phyloP scores from a whole-genome alignment of 2,329 filamentous ascomycete species.

The Diaporthe batatas region DNA sequence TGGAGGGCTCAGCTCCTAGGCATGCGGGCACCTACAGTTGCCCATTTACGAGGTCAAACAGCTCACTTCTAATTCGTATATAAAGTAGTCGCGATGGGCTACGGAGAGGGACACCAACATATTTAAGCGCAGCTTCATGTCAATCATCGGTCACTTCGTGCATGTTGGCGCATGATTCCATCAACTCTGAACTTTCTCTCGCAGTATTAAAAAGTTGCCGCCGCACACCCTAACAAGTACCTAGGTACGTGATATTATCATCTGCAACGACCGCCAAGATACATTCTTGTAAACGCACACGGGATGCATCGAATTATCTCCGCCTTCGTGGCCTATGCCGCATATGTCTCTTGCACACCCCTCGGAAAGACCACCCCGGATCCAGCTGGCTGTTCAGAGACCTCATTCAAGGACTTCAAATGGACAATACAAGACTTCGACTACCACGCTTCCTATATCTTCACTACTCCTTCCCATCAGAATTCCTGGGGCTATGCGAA shows the following conservation, averaged over 20 bases:
- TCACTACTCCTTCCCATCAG: conserved; percentile 66
- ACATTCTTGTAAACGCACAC: too few species aligned
- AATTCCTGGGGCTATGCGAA: conserved; percentile 61
- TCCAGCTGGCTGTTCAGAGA: conserved; percentile 49
- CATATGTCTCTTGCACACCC: conserved; percentile 43
- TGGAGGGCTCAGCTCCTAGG: conserved; percentile 1
- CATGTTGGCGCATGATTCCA: background rate
- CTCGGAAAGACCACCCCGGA: conserved; percentile 43
- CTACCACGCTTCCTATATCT: conserved; percentile 63
- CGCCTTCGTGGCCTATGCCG: conserved; percentile 5
- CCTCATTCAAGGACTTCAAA: conserved; percentile 51
- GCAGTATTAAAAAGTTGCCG: background rate
- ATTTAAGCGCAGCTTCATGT: conserved; percentile 11
- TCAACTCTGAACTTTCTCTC: background rate
- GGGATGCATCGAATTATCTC: conserved; percentile 20
- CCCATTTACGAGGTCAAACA: background rate
- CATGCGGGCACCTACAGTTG: background rate
- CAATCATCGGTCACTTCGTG: background rate
- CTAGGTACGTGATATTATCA: background rate
- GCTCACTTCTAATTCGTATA: conserved; percentile 4
- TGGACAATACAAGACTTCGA: conserved; percentile 62
- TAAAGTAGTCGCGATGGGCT: conserved; percentile 12
- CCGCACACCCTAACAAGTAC: background rate
- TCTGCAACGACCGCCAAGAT: background rate
- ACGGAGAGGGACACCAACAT: background rate